Evolutionary conservation across 352 stramenopile species (phyloP), one percentile per base, ranked within the genome.

Genomic region (Phytophthora capsici): DNA sequence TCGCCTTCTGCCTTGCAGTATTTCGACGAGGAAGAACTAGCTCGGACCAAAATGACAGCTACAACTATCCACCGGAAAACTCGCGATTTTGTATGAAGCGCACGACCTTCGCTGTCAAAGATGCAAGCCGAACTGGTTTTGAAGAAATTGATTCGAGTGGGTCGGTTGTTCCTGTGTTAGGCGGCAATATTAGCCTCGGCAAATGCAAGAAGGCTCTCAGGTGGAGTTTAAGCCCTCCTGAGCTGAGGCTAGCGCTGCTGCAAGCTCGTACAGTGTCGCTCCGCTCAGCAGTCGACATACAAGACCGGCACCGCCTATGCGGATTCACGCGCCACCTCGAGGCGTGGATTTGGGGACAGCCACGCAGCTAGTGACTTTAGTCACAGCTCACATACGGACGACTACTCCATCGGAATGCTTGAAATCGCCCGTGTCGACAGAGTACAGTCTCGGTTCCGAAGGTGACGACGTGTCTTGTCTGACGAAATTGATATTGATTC

Each of bases 341-440:
- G 52, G 28, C 64, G 26, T 38, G 48, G 30, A 14, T 28, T 66
- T 3, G 57, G 47, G 17, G 55, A 66, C 19, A 71, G 40, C 26
- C 52, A 57, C 6, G 10, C 44, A 20, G 26, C 49, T 34, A 77
- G 69, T 49, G 63, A 77, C 19, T 54, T 59, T 45, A 57, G 50
- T 40, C 36, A 57, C 23, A 73, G 64, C 40, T 73, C 58, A 1
- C 50, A 77, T 25, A 64, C 69, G 4, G 69, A 77, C 22, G 59
- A 77, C 54, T 73, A 73, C 41, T 73, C 69, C 19, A 77, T 77
- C 13, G 63, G 47, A 3, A 71, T 73, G 23, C 58, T 77, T 4
- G 64, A 77, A n/a, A 43, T 77, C 69, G 12, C 69, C 68, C 5
- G 52, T 65, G 16, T 76, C 68, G 12, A 69, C 63, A 1, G 68